Evolutionary conservation across 78 protist genomes (phyloP).

Genomic region (Planoprotostelium fungivorum): DNA sequence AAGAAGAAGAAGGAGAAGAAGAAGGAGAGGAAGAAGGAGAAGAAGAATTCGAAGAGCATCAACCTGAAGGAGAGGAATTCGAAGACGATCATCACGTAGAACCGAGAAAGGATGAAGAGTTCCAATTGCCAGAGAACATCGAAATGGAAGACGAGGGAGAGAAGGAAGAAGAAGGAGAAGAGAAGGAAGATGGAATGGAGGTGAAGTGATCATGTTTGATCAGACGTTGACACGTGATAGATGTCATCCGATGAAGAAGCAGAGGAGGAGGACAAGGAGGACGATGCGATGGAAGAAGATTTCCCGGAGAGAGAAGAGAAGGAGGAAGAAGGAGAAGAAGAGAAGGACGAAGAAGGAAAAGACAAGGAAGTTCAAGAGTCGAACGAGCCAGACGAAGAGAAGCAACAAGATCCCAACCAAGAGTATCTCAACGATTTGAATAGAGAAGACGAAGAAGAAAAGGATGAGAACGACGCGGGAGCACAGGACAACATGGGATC

Average conservation of each 20-base stretch:
- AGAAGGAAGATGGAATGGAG: constrained; percentile 13
- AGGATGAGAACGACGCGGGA: constrained; percentile 55
- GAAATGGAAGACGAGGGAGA: constrained; percentile 43
- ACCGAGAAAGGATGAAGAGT: constrained; percentile 42
- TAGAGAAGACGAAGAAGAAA: constrained; percentile 43
- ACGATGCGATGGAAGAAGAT: constrained; percentile 25
- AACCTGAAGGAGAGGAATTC: constrained; percentile 19
- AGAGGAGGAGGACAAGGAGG: constrained; percentile 30
- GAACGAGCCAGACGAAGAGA: constrained; percentile 34
- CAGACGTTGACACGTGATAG: neutral
- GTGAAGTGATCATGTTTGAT: neutral
- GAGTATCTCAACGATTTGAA: constrained; percentile 20
- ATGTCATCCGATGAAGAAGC: constrained; percentile 25
- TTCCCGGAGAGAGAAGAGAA: constrained; percentile 28
- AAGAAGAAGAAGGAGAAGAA: constrained; percentile 33
- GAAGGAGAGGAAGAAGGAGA: constrained; percentile 38
- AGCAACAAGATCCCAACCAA: constrained; percentile 29
- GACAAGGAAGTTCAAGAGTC: constrained; percentile 33
- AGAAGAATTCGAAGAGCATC: constrained; percentile 40
- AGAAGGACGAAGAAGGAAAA: constrained; percentile 11
- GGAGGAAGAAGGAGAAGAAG: constrained; percentile 11
- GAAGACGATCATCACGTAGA: constrained; percentile 54
- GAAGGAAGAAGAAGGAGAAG: constrained; percentile 29
- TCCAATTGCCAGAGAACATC: constrained; percentile 37
- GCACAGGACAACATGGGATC: constrained; percentile 36